Evolutionary conservation across 257 asterid species (phyloP), one percentile per base, ranked within the genome.

Genomic region (Cordia subcordata): DNA sequence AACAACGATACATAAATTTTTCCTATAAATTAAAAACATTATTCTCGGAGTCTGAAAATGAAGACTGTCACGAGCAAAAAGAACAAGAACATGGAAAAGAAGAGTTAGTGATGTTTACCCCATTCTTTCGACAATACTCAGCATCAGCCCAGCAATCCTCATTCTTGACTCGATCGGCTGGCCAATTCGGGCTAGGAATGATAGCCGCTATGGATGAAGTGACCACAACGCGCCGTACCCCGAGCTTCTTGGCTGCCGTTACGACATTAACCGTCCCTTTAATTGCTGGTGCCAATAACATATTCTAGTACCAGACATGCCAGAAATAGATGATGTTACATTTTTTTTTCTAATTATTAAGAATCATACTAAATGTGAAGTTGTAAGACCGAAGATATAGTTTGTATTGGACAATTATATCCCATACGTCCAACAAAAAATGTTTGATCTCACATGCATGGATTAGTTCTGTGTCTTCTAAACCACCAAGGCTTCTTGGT

Each of bases 81-180:
- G 6, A 27, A 27, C 35, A 27, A 27, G 6, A 1, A 27, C 35
- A 27, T 27, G 10, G 47, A 11, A 42, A 42, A 10, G 47, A 11
- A 11, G 14, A 14, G 13, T 18, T 53, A 20, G 21, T 13, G 0
- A 20, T n/a, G 13, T 20, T 64, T 82, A 91, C 96, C 95, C 76
- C 95, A 11, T 91, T 80, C 33, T 64, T 68, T 69, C 52, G 83
- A 94, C 96, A 88, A 74, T 81, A 87, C 27, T 91, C 95, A 60
- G 73, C 86, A 66, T 91, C 96, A 11, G 88, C 35, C 96, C 96
- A 91, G 88, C 98, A 88, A 53, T 87, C 87, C 73, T 91, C 98
- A 53, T 77, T 79, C 82, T 71, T 82, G 56, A 77, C 79, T 49
- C 55, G 67, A 68, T 87, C 86, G 57, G 79, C 77, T 1, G 90